These are phyloP conservation scores for Pholiota adiposa DNA, from an alignment of 1,284 basidiomycete genomes.

Conservation along the genomic window DNA sequence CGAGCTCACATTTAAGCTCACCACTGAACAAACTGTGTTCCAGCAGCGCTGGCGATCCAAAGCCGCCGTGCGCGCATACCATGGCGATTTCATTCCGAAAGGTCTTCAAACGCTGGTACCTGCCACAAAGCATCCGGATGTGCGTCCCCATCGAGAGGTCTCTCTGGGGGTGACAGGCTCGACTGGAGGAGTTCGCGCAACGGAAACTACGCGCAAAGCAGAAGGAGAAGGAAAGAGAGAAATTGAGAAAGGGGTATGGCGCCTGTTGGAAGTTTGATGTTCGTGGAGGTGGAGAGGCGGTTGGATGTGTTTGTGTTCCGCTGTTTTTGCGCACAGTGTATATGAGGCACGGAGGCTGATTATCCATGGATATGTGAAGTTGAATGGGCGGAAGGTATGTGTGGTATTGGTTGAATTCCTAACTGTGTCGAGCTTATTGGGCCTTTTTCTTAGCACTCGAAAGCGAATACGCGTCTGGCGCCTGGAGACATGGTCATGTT, in stretches of 20 bases:
- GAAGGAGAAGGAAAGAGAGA: constrained; percentile 60
- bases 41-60: constrained; percentile 94
- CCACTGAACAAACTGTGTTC: constrained; percentile 71
- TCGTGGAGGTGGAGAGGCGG: constrained; percentile 90
- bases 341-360: constrained; percentile 90
- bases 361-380: constrained; percentile 84
- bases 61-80: constrained; percentile 91
- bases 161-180: constrained; percentile 43
- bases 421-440: constrained; percentile 5
- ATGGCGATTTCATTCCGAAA: constrained; percentile 93
- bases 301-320: constrained; percentile 94
- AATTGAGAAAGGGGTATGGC: constrained; percentile 68
- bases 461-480: constrained; percentile 89
- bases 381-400: constrained; percentile 90
- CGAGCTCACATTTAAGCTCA: constrained; percentile 60
- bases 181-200: constrained; percentile 61
- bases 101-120: constrained; percentile 94
- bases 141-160: constrained; percentile 62
- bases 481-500: constrained; percentile 94
- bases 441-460: constrained; percentile 60
- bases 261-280: constrained; percentile 88
- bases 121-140: constrained; percentile 86
- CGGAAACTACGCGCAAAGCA: constrained; percentile 55
- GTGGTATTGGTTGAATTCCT: constrained; percentile 1
- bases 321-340: constrained; percentile 87